phyloP scores from a whole-genome alignment of 164 flowering plant genomes.

The Vitis cinerea region DNA sequence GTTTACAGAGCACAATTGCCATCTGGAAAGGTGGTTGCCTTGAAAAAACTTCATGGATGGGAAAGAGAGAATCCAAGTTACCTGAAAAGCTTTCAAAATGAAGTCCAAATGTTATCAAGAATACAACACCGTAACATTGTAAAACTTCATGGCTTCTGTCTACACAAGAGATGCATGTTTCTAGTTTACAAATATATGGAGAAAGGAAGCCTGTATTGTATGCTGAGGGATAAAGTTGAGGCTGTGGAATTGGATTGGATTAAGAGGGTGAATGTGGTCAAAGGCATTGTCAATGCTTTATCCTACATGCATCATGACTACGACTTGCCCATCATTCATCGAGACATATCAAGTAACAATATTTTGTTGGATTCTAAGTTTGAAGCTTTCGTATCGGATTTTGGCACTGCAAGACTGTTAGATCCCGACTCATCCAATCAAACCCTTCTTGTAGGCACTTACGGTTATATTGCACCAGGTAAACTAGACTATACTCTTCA shows the following conservation, averaged over 20 bases:
- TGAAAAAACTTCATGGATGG: slow-evolving; percentile 18
- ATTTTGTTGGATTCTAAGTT: slow-evolving; percentile 11
- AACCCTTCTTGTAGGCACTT: slow-evolving; percentile 6
- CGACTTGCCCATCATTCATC: slow-evolving; percentile 11
- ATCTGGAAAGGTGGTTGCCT: slow-evolving; percentile 11
- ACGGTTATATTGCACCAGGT: slow-evolving; percentile 32
- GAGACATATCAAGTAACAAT: slow-evolving; percentile 20
- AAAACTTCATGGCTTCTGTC: slow-evolving; percentile 6
- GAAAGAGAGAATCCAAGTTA: slow-evolving; percentile 9
- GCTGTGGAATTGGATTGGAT: slow-evolving; percentile 17
- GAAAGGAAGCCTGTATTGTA: slow-evolving; percentile 12
- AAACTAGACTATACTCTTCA: neutral
- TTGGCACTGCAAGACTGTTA: slow-evolving; percentile 20
- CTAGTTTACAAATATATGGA: slow-evolving; percentile 11
- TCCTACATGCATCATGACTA: slow-evolving; percentile 16
- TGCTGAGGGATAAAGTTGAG: neutral
- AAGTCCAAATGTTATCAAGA: neutral
- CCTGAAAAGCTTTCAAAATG: slow-evolving; percentile 1
- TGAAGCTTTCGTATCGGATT: slow-evolving; percentile 15
- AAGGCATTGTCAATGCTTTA: slow-evolving; percentile 9
- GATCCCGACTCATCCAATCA: slow-evolving; percentile 12
- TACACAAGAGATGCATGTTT: slow-evolving; percentile 6
- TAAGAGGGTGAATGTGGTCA: slow-evolving; percentile 12
- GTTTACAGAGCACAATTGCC: neutral
- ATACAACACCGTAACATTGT: slow-evolving; percentile 8